Base-by-base conservation (phyloP, 2,329 filamentous ascomycete species). In the Venturia oleaginea region DNA sequence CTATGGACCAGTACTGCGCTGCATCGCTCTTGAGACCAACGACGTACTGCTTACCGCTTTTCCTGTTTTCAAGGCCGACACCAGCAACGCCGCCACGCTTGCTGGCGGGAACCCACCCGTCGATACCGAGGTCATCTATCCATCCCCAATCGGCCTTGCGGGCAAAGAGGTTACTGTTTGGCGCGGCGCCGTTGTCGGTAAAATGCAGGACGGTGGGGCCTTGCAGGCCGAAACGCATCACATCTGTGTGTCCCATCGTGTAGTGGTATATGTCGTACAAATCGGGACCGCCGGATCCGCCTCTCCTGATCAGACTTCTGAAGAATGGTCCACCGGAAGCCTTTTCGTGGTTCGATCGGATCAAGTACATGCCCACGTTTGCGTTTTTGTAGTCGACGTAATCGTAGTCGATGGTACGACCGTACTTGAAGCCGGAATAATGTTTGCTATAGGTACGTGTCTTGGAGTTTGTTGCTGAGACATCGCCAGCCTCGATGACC, bases 221-320 rank as follows among this genome's bases (percentile, higher is more conserved):
- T 62, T 78, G 76, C 1, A 78, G 72, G 43, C 77, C 76, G 51
- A 77, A 73, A 57, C 76, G 72, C 72, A 77, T 74, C 4, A 72
- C 68, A 64, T 78, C 77, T 1, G 75, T 78, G 66, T 76, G 75
- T 0, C 76, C 76, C 76, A 78, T 77, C 67, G 74, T 76, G 69
- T 78, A 78, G 65, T 77, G 75, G 59, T 78, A 76, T 64, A 78
- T 78, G 30, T 78, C 76, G 66, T 77, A 78, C 19, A 78, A 68
- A 64, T 78, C 76, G 19, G 75, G 75, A 13, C 75, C 75, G 22
- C 69, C 71, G 13, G n/a, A n/a, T n/a, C 69, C 68, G 38, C 74
- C 76, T 22, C 75, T 74, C 7, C 76, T 72, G n/a, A 77, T 68
- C 22, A 77, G 71, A 37, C 72, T 75, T 34, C 76, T 70, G 72